Conservation (phyloP, 768 basidiomycete species). For the Russula brevipes region DNA sequence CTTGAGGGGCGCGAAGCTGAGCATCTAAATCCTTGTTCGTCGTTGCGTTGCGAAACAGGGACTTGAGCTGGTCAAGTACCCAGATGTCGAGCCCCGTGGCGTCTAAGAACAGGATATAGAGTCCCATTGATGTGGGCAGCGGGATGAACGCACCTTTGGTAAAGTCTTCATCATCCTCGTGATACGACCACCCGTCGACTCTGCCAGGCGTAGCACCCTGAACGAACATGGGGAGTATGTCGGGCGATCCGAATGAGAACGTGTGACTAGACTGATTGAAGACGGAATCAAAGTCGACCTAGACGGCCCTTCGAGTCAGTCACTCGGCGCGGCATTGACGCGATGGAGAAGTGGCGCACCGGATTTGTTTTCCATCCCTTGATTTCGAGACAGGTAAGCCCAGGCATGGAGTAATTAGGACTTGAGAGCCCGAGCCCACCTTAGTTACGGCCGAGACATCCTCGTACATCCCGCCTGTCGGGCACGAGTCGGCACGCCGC, state of each 20-base stretch:
- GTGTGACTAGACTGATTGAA: constrained; percentile 77
- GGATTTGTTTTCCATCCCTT: constrained; percentile 87
- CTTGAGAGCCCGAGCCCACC: constrained; percentile 34
- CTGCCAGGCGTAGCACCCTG: constrained; percentile 65
- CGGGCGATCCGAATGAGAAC: constrained; percentile 82
- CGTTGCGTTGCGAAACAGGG: constrained; percentile 60
- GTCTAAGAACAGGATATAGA: constrained; percentile 38
- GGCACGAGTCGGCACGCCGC: not conserved
- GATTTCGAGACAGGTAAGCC: constrained; percentile 17
- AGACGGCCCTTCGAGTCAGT: not conserved
- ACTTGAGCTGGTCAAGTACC: constrained; percentile 66
- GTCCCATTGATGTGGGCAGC: not conserved
- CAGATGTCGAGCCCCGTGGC: constrained; percentile 73
- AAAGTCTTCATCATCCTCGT: constrained; percentile 77
- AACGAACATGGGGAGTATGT: constrained; percentile 84
- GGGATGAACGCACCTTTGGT: constrained; percentile 55
- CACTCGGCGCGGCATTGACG: not conserved
- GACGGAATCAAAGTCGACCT: constrained; percentile 80
- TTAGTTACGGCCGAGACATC: constrained; percentile 86
- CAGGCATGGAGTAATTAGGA: not conserved
- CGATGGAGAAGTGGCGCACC: constrained; percentile 33
- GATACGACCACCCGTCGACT: constrained; percentile 72
- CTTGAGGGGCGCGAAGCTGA: constrained; percentile 52
- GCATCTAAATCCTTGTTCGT: constrained; percentile 43
- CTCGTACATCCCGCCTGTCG: constrained; percentile 78